Evolutionary conservation across 176 grass and related monocot genomes (phyloP), one percentile per base, ranked within the genome.

Genomic region (bread wheat (Triticum aestivum)): DNA sequence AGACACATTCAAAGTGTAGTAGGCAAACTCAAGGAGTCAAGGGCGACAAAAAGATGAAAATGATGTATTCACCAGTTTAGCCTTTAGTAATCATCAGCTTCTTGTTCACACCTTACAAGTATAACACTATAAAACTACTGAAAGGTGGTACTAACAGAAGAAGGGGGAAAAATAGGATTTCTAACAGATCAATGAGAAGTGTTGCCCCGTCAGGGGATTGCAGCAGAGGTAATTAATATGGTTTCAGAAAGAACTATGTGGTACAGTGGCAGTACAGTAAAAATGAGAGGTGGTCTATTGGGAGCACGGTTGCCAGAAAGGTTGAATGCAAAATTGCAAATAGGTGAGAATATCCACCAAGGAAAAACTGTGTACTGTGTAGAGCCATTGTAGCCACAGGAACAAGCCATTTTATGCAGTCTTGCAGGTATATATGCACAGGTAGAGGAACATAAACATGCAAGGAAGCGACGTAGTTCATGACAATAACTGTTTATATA

Each of bases 211-310:
- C 69, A 73, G 11, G 73, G 65, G 73, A 66, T 49, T 77, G 72
- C 13, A 49, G 39, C 41, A 47, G 3, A 65, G 13, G 61, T 18
- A 42, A 66, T 77, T 1, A 17, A 24, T 86, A 90, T 27, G 24
- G 44, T 73, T 84, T 32, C 17, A 11, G 15, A 37, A 59, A 54
- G 79, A 66, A 24, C 10, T 41, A 59, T 59, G 56, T 59, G 20
- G 51, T 18, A 54, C 51, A 54, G 51, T 54, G 49, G 13, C 2
- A 63, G 11, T 74, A 59, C 66, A 45, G 44, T 85, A 87, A 86
- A 87, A 86, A 20, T 78, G 5, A 65, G 14, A 77, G 20, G 14
- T 69, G 42, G 62, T 77, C n/a, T 33, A 82, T 34, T 65, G 82
- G 71, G 70, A 42, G 65, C 58, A 63, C 1, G 8, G 2, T 80